Conservation (phyloP, 1,284 basidiomycete species). For the Peniophora sp. region DNA sequence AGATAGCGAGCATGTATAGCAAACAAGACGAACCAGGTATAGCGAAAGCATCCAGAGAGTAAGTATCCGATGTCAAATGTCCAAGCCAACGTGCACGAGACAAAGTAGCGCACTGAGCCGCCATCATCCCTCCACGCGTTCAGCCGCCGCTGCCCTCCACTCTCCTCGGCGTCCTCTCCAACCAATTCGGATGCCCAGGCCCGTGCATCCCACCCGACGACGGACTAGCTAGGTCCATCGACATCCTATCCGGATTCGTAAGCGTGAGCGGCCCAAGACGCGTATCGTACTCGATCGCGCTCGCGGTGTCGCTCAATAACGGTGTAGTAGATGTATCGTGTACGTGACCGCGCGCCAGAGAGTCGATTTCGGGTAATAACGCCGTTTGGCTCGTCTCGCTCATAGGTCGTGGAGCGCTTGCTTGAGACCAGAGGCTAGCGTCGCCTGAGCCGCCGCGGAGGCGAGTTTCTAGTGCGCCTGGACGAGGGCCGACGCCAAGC, state of each 20-base stretch:
- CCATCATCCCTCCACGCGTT: too few relatives aligned
- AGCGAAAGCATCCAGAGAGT: too few relatives aligned
- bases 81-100: too few relatives aligned
- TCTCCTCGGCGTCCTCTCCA: constrained; percentile 5
- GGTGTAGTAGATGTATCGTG: constrained; percentile 5
- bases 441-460: constrained; percentile 2
- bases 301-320: constrained; percentile 12
- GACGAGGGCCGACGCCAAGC: not conserved
- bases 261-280: constrained; percentile 14
- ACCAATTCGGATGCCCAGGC: constrained; percentile 6
- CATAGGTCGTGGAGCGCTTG: too few relatives aligned
- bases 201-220: constrained; percentile 4
- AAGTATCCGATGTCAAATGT: too few relatives aligned
- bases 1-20: too few relatives aligned
- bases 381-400: not conserved
- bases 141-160: too few relatives aligned
- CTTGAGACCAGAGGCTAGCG: too few relatives aligned
- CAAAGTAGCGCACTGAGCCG: too few relatives aligned
- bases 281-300: constrained; percentile 1
- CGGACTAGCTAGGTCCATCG: constrained; percentile 13
- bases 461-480: not conserved
- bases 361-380: not conserved
- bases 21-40: too few relatives aligned
- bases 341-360: not conserved
- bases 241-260: constrained; percentile 17